Percentiles rank a stretch among this genome's conserved stretches.
These are phyloP conservation scores for Tremellales sp. DNA, from an alignment of 1,284 basidiomycete species.

Conservation along the genomic window DNA sequence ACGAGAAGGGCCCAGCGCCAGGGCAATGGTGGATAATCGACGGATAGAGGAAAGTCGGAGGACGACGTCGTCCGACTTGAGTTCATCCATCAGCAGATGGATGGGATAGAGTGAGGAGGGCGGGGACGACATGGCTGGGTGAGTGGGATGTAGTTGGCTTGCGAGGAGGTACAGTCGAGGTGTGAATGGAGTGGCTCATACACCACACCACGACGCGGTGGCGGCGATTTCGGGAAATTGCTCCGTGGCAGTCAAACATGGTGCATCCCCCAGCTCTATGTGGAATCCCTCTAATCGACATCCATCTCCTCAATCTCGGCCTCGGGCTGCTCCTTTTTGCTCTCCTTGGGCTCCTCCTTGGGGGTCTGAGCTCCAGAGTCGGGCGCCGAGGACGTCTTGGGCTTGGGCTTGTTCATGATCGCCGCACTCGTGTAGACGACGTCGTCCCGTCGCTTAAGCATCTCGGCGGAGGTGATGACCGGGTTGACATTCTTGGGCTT, in stretches of 20 bases:
- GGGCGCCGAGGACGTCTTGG: conserved; percentile 56
- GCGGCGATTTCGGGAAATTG: no score
- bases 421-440: conserved; percentile 76
- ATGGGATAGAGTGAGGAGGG: conserved; percentile 44
- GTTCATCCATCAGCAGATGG: conserved; percentile 59
- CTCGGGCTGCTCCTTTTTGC: conserved; percentile 45
- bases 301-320: conserved; percentile 44
- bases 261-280: no score
- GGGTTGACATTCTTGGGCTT: conserved; percentile 80
- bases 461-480: conserved; percentile 71
- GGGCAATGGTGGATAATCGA: conserved; percentile 95
- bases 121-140: conserved; percentile 30
- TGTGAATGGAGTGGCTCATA: no score
- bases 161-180: no score
- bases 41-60: conserved; percentile 95
- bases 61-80: conserved; percentile 88
- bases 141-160: no score
- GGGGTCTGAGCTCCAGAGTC: conserved; percentile 59
- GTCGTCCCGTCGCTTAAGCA: conserved; percentile 83
- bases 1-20: conserved; percentile 92
- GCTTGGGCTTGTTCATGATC: conserved; percentile 82
- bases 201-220: no score
- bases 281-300: conserved; percentile 33
- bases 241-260: no score
- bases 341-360: conserved; percentile 39